A percentile compares a stretch with the other conserved stretches of the same genome.
These are phyloP conservation scores for Kazachstania sp. DNA, from an alignment of 1,139 yeast genomes.

Conservation along the genomic window DNA sequence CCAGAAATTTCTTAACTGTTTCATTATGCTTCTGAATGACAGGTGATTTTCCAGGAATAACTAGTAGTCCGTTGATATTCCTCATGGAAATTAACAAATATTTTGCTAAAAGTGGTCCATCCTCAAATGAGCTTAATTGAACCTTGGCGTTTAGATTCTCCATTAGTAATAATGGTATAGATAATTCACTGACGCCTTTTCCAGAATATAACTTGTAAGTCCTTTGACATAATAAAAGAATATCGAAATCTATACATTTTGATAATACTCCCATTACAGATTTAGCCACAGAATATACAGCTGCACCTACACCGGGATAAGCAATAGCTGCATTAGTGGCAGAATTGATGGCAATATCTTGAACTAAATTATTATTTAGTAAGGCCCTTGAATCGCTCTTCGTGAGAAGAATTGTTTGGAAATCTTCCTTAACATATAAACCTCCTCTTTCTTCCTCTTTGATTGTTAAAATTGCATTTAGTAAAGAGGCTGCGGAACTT, in stretches of 20 bases:
- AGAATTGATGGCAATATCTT: slow-evolving; percentile 35
- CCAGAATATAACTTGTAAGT: slow-evolving; percentile 38
- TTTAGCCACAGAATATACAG: slow-evolving; percentile 27
- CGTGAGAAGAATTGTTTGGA: slow-evolving; percentile 35
- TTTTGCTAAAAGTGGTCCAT: slow-evolving; percentile 36
- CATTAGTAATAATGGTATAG: slow-evolving; percentile 36
- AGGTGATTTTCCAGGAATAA: slow-evolving; percentile 22
- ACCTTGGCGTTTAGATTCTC: slow-evolving; percentile 38
- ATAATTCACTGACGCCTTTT: slow-evolving; percentile 32
- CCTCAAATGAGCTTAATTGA: slow-evolving; percentile 34
- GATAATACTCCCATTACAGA: slow-evolving; percentile 40
- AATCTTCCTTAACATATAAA: slow-evolving; percentile 21
- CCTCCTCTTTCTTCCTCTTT: slow-evolving; percentile 24
- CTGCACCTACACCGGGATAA: slow-evolving; percentile 28
- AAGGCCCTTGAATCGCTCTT: slow-evolving; percentile 39
- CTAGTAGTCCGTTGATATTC: slow-evolving; percentile 38
- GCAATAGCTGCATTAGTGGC: slow-evolving; percentile 28
- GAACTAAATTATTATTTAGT: slow-evolving; percentile 32
- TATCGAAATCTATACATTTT: slow-evolving; percentile 46
- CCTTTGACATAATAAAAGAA: slow-evolving; percentile 46
- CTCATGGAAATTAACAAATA: slow-evolving; percentile 38
- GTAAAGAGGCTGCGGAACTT: slow-evolving; percentile 29
- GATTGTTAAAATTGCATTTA: slow-evolving; percentile 26
- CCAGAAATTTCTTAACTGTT: slow-evolving; percentile 25
- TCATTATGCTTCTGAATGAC: slow-evolving; percentile 21